Percentiles rank a stretch among this genome's conserved stretches.
phyloP scores from a whole-genome alignment of 495 filamentous ascomycete species.

The Aspergillus nidulans region DNA sequence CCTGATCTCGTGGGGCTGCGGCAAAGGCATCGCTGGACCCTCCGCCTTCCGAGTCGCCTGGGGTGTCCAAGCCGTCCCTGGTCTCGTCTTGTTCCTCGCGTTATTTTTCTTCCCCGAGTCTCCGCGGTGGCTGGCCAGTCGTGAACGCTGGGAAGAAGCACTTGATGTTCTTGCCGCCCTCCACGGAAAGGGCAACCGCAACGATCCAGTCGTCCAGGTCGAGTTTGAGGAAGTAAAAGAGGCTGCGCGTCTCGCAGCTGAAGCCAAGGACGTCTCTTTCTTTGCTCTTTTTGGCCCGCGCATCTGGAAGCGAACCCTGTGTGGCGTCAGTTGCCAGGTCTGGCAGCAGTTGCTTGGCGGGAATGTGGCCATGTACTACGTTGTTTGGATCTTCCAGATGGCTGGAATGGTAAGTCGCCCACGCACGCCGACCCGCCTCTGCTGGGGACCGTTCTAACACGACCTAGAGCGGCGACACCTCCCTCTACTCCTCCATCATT shows the following conservation, averaged over 20 bases:
- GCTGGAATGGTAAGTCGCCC: constrained; percentile 38
- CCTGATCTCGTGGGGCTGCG: constrained; percentile 59
- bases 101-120: constrained; percentile 69
- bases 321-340: constrained; percentile 61
- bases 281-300: constrained; percentile 52
- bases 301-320: constrained; percentile 70
- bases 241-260: constrained; percentile 49
- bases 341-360: constrained; percentile 69
- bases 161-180: constrained; percentile 64
- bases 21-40: constrained; percentile 41
- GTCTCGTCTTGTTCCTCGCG: constrained; percentile 56
- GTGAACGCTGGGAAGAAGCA: constrained; percentile 63
- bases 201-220: constrained; percentile 64
- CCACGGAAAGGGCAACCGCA: constrained; percentile 58
- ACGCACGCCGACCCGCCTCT: no score
- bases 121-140: constrained; percentile 68
- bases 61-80: constrained; percentile 69
- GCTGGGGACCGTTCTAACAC: constrained; percentile 20
- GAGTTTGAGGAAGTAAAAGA: constrained; percentile 71
- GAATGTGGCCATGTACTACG: constrained; percentile 67
- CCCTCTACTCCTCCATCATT: constrained; percentile 62
- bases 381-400: constrained; percentile 71
- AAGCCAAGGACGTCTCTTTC: constrained; percentile 53
- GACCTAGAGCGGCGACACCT: constrained; percentile 59
- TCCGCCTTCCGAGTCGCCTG: constrained; percentile 68